Evolutionary conservation across 1,284 basidiomycete genomes (phyloP).

Genomic region (Moesziomyces sp.): DNA sequence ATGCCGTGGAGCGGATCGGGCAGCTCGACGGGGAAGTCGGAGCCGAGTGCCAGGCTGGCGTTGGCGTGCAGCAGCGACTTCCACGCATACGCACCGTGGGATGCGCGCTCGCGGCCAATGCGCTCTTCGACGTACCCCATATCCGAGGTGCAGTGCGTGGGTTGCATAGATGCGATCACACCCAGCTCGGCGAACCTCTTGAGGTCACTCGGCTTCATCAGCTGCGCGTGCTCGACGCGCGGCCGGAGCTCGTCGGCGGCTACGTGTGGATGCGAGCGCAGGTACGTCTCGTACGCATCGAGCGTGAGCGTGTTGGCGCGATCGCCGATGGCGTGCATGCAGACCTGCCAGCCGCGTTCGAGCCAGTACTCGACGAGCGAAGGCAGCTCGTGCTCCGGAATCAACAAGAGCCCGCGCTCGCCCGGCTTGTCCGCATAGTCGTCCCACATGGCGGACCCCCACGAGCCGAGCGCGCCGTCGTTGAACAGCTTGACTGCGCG

Average conservation of each 20-base stretch:
- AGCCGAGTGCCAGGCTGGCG: conserved; percentile 79
- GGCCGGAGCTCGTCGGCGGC: conserved; percentile 71
- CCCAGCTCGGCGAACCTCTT: conserved; percentile 77
- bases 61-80: conserved; percentile 74
- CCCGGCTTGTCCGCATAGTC: conserved; percentile 77
- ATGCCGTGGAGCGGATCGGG: conserved; percentile 73
- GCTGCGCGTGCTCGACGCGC: conserved; percentile 90
- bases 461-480: conserved; percentile 87
- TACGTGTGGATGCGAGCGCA: conserved; percentile 12
- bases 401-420: conserved; percentile 46
- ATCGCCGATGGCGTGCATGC: conserved; percentile 85
- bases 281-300: conserved; percentile 52
- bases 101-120: conserved; percentile 70
- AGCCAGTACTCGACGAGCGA: conserved; percentile 45
- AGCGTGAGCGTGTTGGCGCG: conserved; percentile 83
- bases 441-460: conserved; percentile 86
- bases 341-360: conserved; percentile 63
- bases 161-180: conserved; percentile 90
- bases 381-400: conserved; percentile 36
- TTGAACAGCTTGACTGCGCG: conserved; percentile 80
- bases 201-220: conserved; percentile 75
- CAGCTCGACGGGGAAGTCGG: conserved; percentile 82
- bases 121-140: conserved; percentile 77
- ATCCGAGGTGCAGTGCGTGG: conserved; percentile 86
- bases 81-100: conserved; percentile 86